Base-by-base conservation (phyloP, 768 basidiomycete species). In the Lepiota brunneoincarnata region DNA sequence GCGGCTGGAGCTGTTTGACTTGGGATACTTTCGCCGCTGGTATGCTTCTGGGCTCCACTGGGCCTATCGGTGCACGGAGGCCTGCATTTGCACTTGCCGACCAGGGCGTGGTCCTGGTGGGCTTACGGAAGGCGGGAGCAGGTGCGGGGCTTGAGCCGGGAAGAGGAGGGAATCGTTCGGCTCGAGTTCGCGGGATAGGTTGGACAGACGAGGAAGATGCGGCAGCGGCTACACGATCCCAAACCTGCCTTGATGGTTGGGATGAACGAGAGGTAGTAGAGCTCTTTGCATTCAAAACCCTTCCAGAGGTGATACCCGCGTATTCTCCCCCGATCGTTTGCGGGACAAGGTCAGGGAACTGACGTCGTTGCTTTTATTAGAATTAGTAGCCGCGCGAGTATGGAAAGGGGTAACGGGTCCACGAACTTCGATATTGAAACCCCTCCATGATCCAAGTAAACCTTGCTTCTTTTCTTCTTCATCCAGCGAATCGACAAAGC, bases 191-290 rank as follows among this genome's bases (percentile, higher is more conserved):
- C 62, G 59, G 57, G 31, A 63, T 60, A 1, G 73, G 67, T 12
- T 59, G 55, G 14, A 39, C 40, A 17, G 69, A 60, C 1, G 76
- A 67, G 14, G 73, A 75, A 41, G 75, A 70, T 20, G 73, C 68
- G 7, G 93, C 94, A 0, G 91, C 93, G 6, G 91, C 93, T 21
- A 96, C 93, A 14, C 93, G 84, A 58, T 93, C 91, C 85, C 82
- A 92, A 0, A 96, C 79, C 56, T 86, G 81, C 47, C 86, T 75
- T 2, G 82, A 75, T 56, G 77, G 75, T 24, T 76, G 72, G 10
- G 81, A 77, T 1, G 82, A 78, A 7, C 82, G 77, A 0, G 81
- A 71, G 1, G 81, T 75, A 0, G 89, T 89, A 1, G 82, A 80
- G 54, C 91, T 81, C 66, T 94, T 93, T 34, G 87, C 90, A 60